Base-by-base conservation (phyloP, 2,329 filamentous ascomycete genomes). In the Colletotrichum nymphaeae region DNA sequence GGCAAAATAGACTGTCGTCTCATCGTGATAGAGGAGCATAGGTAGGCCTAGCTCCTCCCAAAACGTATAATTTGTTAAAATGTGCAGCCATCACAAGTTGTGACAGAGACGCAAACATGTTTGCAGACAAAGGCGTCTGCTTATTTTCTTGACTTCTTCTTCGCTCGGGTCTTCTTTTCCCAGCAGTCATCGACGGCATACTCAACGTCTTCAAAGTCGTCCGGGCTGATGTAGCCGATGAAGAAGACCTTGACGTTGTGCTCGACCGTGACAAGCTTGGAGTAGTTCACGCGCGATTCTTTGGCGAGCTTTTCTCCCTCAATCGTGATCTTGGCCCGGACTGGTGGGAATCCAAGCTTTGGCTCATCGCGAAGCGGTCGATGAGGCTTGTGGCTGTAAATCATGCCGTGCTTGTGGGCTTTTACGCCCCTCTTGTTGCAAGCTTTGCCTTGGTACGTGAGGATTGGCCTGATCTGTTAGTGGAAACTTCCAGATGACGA, bases 161-260 rank as follows among this genome's bases (percentile, higher is more conserved):
- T 80, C 65, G 80, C 79, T 65, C 82, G 84, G 37, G 77, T 82
- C 78, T 88, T 88, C 22, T 83, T 82, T 52, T 79, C 78, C 87
- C 87, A 90, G 78, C 87, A 88, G 52, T 78, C 75, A 75, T 89
- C 84, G 67, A 89, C 86, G 4, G 87, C 87, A 3, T 83, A 78
- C 8, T 76, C 76, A 35, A 89, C 84, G 9, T 80, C 80, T 0
- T 84, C 77, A 74, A 84, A 85, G 76, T 88, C 83, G 0, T 81
- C 76, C 1, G 76, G 67, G 3, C 77, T 68, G 19, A 91, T 82
- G 5, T 79, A 77, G n/a, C 89, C 89, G 64, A 91, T 87, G 76
- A 91, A 90, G 75, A 87, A 84, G n/a, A 91, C 87, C 58, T 83
- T 86, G 76, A 87, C 81, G 76, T 91, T 91, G 80, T 91, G 89